Percentiles rank a stretch among this genome's conserved stretches.
Evolutionary conservation across 2,329 filamentous ascomycete genomes (phyloP).

Genomic region (Ophiostoma novo-ulmi): DNA sequence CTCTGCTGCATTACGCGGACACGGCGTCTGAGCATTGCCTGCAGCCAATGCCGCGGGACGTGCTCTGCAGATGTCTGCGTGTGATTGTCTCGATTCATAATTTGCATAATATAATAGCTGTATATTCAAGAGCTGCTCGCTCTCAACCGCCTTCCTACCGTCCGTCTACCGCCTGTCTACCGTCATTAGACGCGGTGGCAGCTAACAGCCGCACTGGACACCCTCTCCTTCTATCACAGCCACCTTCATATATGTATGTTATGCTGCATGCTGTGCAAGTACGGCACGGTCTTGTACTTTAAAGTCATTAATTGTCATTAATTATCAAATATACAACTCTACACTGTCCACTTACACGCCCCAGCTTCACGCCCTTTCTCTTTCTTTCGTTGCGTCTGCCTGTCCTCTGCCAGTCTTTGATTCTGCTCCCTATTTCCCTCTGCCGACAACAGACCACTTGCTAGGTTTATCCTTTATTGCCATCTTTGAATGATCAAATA

Average conservation of each 20-base stretch:
- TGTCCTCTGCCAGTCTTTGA: background rate
- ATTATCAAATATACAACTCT: background rate
- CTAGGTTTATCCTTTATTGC: background rate
- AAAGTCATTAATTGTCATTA: background rate
- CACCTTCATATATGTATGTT: conserved; percentile 6
- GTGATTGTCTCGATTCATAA: background rate
- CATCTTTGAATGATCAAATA: background rate
- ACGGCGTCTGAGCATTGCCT: background rate
- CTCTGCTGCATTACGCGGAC: background rate
- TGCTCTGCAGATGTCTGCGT: background rate
- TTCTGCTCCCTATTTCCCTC: background rate
- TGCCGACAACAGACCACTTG: background rate
- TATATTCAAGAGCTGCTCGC: background rate
- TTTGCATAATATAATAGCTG: background rate
- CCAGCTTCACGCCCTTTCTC: background rate
- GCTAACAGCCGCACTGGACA: conserved; percentile 20
- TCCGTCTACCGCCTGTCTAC: background rate
- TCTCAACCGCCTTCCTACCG: background rate
- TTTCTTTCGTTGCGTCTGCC: background rate
- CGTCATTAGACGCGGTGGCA: background rate
- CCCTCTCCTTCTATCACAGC: background rate
- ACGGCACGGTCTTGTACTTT: conserved; percentile 17
- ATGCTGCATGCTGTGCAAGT: conserved; percentile 18
- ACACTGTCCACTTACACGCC: background rate
- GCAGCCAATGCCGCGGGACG: background rate